Conservation (phyloP, 108 stramenopile species). For the Hondaea fermentalgiana region DNA sequence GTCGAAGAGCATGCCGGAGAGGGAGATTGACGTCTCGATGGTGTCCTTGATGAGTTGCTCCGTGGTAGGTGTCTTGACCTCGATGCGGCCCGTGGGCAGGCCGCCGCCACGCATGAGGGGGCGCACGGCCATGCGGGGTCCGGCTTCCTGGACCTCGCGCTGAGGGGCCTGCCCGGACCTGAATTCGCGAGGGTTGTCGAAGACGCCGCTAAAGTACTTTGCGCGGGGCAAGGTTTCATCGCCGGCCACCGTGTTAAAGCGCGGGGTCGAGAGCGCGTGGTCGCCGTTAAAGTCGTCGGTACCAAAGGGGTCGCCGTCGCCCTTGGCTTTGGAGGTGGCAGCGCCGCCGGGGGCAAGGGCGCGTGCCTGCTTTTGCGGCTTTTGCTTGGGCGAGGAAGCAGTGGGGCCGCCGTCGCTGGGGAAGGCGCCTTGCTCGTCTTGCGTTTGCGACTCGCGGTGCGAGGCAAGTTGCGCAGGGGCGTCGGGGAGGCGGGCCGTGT, state of each 20-base stretch:
- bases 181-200: background rate
- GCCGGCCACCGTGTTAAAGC: background rate
- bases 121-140: background rate
- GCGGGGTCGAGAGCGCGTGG: background rate
- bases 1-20: background rate
- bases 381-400: too few species aligned
- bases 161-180: background rate
- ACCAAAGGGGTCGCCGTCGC: background rate
- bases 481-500: background rate
- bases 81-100: background rate
- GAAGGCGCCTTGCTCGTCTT: background rate
- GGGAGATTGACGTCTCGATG: background rate
- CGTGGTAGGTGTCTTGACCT: background rate
- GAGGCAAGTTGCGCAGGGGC: background rate
- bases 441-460: background rate
- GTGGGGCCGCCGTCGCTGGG: background rate
- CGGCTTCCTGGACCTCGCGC: background rate
- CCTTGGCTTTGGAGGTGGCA: background rate
- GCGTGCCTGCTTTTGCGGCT: too few species aligned
- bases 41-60: conserved; percentile 11
- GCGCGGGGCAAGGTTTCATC: background rate
- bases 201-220: background rate
- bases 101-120: background rate
- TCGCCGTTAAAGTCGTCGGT: too few species aligned
- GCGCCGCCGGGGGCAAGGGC: too few species aligned